Conservation (phyloP, 1,284 basidiomycete genomes). For the Cutaneotrichosporon sp. region DNA sequence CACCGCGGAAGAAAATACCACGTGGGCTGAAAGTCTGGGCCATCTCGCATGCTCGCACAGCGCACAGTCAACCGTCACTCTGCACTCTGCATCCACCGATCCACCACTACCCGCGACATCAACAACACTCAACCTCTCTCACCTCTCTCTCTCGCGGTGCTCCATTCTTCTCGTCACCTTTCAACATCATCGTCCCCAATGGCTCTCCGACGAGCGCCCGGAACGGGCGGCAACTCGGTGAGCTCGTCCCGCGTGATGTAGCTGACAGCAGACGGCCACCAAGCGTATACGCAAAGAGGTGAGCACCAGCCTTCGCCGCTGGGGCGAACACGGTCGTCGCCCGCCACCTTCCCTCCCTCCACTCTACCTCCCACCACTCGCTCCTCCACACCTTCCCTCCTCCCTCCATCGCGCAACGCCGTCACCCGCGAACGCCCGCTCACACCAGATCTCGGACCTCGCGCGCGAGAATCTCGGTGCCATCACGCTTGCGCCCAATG, state of each 20-base stretch:
- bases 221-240: slow-evolving; percentile 7
- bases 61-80: not conserved
- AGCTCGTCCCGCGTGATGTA: not conserved
- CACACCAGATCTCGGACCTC: slow-evolving; percentile 65
- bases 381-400: not conserved
- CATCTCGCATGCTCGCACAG: no score
- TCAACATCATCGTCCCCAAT: slow-evolving; percentile 4
- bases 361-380: not conserved
- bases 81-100: no score
- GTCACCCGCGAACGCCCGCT: slow-evolving; percentile 10
- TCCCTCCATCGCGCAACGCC: not conserved
- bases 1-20: slow-evolving; percentile 9
- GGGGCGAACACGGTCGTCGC: not conserved
- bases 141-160: not conserved
- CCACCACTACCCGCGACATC: no score
- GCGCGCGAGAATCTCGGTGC: slow-evolving; percentile 78
- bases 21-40: not conserved
- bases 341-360: not conserved
- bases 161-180: not conserved
- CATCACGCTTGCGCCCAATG: slow-evolving; percentile 69
- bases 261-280: slow-evolving; percentile 65
- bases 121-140: not conserved
- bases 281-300: slow-evolving; percentile 83
- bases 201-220: slow-evolving; percentile 11
- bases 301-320: slow-evolving; percentile 8